Percentiles rank a stretch among this genome's conserved stretches.
Evolutionary conservation across 2,329 filamentous ascomycete genomes (phyloP).

Genomic region (Cyanodermella asteris): DNA sequence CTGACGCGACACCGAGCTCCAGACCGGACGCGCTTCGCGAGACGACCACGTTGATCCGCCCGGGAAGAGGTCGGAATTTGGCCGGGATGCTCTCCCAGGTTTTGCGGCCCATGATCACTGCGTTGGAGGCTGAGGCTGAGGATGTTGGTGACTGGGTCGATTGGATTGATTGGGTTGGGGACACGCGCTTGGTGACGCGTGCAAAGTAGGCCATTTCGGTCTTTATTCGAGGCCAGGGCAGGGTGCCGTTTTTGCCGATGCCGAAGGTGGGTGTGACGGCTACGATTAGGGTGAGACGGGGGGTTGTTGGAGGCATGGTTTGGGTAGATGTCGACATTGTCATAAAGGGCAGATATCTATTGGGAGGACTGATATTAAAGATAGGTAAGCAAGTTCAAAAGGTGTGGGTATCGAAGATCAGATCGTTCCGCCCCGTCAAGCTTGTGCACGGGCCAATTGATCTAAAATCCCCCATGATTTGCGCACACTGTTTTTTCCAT

Average conservation of each 20-base stretch:
- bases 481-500: too few relatives aligned
- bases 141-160: constrained; percentile 13
- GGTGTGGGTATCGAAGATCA: too few relatives aligned
- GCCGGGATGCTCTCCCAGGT: constrained; percentile 82
- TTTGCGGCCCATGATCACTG: constrained; percentile 92
- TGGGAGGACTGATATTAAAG: too few relatives aligned
- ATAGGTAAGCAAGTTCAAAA: too few relatives aligned
- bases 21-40: constrained; percentile 23
- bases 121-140: constrained; percentile 27
- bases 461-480: too few relatives aligned
- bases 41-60: constrained; percentile 64
- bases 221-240: constrained; percentile 77
- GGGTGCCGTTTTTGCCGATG: constrained; percentile 55
- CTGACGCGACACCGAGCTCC: constrained; percentile 3
- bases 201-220: constrained; percentile 93
- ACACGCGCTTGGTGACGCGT: constrained; percentile 52
- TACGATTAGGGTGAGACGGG: constrained; percentile 71
- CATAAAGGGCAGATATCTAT: too few relatives aligned
- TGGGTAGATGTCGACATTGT: too few relatives aligned
- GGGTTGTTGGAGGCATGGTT: constrained; percentile 14
- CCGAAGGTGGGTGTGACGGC: constrained; percentile 72
- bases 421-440: too few relatives aligned
- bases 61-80: constrained; percentile 56
- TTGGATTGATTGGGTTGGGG: constrained; percentile 11
- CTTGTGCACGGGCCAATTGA: too few relatives aligned